These are phyloP conservation scores for Echeveria elegans DNA, from an alignment of 164 flowering plant genomes.

Conservation along the genomic window DNA sequence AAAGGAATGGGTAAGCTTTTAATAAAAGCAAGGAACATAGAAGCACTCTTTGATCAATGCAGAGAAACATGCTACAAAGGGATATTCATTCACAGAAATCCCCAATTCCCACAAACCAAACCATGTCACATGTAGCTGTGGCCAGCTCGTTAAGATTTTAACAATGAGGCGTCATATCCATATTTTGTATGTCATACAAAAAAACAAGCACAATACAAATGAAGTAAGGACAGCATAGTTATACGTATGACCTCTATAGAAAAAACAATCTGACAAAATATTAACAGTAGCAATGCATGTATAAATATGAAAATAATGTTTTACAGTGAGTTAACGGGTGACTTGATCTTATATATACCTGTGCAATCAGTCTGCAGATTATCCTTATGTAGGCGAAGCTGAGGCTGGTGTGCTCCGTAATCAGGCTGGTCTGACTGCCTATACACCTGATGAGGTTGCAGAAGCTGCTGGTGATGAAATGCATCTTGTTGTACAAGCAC, in stretches of 20 bases:
- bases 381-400: neutral
- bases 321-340: neutral
- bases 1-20: neutral
- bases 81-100: neutral
- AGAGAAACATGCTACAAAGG: neutral
- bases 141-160: neutral
- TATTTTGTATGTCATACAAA: no score
- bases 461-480: conserved; percentile 2
- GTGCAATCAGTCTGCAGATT: neutral
- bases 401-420: neutral
- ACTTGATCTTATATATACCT: neutral
- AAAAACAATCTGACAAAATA: neutral
- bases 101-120: neutral
- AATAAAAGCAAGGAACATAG: neutral
- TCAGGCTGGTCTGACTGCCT: neutral
- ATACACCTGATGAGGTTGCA: neutral
- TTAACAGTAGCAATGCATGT: neutral
- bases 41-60: neutral
- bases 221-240: no score
- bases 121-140: neutral
- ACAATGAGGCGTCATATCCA: no score
- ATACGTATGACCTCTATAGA: no score
- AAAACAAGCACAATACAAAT: no score
- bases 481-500: neutral
- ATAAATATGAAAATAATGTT: no score